Evolutionary conservation across 2,329 filamentous ascomycete species (phyloP).

Genomic region (Colletotrichum australisinense): DNA sequence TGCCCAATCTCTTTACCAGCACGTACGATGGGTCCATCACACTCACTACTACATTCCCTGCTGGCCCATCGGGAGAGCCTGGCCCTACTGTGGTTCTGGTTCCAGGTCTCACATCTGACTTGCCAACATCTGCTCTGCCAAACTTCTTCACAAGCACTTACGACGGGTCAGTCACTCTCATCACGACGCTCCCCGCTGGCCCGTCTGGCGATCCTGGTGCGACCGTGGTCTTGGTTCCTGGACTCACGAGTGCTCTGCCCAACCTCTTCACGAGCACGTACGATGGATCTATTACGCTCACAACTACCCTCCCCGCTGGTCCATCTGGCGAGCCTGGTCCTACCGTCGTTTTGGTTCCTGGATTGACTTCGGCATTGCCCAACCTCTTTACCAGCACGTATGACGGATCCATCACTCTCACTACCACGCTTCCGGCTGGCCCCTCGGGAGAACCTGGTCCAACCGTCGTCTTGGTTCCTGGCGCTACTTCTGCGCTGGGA

Average conservation of each 20-base stretch:
- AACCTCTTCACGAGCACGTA: background rate
- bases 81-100: background rate
- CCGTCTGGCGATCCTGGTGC: background rate
- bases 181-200: background rate
- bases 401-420: conserved; percentile 2
- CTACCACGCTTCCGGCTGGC: background rate
- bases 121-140: background rate
- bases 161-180: background rate
- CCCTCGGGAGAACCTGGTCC: background rate
- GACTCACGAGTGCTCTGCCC: background rate
- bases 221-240: background rate
- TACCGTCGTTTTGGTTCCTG: background rate
- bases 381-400: conserved; percentile 9
- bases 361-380: background rate
- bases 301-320: conserved; percentile 3
- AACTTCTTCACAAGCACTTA: background rate
- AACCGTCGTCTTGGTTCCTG: background rate
- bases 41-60: background rate
- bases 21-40: background rate
- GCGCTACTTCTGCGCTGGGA: background rate
- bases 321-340: background rate
- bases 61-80: background rate
- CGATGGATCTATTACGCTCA: conserved; percentile 1
- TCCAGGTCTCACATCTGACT: background rate
- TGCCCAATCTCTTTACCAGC: background rate